phyloP scores from a whole-genome alignment of 345 rosid species.

The Ceriops tagal region DNA sequence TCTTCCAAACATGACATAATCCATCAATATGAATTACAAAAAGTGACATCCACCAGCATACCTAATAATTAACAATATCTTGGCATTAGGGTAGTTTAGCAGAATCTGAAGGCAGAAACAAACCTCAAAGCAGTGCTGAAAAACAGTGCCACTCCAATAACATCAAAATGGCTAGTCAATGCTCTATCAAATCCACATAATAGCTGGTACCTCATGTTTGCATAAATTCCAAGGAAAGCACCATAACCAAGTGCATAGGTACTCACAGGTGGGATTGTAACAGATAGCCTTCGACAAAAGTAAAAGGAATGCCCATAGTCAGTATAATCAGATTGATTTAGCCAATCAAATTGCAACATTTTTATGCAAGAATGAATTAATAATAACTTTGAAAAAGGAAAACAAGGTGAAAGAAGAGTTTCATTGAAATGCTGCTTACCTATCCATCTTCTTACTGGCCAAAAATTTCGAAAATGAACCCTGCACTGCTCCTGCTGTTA shows the following conservation, averaged over 20 bases:
- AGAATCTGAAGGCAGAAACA: slow-evolving; percentile 15
- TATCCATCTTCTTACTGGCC: slow-evolving; percentile 68
- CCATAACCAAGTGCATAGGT: slow-evolving; percentile 76
- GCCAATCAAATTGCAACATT: background rate
- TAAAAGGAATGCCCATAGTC: background rate
- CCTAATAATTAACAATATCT: background rate
- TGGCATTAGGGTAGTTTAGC: too few species aligned
- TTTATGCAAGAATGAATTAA: background rate
- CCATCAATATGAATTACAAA: too few species aligned
- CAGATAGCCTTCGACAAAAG: slow-evolving; percentile 54
- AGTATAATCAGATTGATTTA: background rate
- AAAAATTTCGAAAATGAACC: slow-evolving; percentile 70
- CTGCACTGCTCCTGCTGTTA: slow-evolving; percentile 72
- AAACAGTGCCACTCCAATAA: slow-evolving; percentile 84
- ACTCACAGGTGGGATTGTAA: slow-evolving; percentile 66
- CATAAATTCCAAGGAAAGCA: slow-evolving; percentile 85
- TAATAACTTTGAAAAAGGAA: background rate
- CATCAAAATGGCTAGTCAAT: slow-evolving; percentile 76
- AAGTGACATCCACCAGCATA: background rate
- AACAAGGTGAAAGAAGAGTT: background rate
- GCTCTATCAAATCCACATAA: slow-evolving; percentile 75
- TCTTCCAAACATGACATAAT: too few species aligned
- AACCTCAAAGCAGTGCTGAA: slow-evolving; percentile 87
- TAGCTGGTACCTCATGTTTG: slow-evolving; percentile 79
- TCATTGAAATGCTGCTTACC: slow-evolving; percentile 36